Conservation (phyloP, 2,329 filamentous ascomycete species). For the Verticillium tricorpus region DNA sequence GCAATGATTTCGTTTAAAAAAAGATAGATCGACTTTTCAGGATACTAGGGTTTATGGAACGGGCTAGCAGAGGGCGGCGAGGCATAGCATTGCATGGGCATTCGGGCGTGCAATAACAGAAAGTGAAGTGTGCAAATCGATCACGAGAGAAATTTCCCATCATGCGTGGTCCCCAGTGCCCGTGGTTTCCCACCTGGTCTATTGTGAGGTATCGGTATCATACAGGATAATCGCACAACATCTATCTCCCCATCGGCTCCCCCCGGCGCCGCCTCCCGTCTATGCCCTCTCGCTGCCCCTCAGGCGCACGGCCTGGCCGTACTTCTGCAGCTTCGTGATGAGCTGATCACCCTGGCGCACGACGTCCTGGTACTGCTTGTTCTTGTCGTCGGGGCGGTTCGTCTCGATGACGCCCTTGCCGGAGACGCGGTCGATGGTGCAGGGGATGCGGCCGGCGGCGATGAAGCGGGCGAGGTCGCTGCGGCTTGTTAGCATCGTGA, state of each 20-base stretch:
- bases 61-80: slow-evolving; percentile 1
- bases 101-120: neutral
- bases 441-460: slow-evolving; percentile 86
- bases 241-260: slow-evolving; percentile 7
- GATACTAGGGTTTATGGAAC: too few species aligned
- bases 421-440: slow-evolving; percentile 95
- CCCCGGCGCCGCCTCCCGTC: slow-evolving; percentile 4
- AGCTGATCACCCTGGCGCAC: slow-evolving; percentile 96
- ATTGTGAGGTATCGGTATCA: slow-evolving; percentile 19
- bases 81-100: neutral
- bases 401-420: slow-evolving; percentile 98
- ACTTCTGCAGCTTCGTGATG: slow-evolving; percentile 99
- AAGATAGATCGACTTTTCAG: neutral
- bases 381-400: slow-evolving; percentile 96
- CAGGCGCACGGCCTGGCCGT: slow-evolving; percentile 91
- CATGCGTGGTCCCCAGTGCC: too few species aligned
- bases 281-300: slow-evolving; percentile 90
- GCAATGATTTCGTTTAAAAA: slow-evolving; percentile 4
- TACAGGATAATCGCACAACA: slow-evolving; percentile 23
- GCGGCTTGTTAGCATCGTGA: slow-evolving; percentile 1
- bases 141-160: neutral
- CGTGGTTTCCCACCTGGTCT: slow-evolving; percentile 17
- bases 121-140: neutral
- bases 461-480: slow-evolving; percentile 97
- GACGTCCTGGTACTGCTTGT: slow-evolving; percentile 98